Conservation (phyloP, 2,329 filamentous ascomycete genomes). For the Xylariomycetidae sp. region DNA sequence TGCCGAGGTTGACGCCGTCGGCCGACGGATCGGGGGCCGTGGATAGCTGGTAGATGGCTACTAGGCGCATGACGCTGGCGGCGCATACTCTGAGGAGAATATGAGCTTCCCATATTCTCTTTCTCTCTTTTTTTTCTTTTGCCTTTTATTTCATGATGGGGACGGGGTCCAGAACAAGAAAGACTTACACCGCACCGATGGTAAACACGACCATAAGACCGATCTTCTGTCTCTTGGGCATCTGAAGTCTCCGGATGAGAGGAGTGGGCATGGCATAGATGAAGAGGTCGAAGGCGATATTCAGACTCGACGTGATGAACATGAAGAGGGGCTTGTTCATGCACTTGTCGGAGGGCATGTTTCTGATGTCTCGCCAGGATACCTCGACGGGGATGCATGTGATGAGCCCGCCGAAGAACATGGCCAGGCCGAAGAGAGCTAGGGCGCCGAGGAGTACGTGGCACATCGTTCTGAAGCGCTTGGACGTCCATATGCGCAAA, state of each 20-base stretch:
- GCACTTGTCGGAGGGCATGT: constrained; percentile 3
- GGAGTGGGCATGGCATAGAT: constrained; percentile 11
- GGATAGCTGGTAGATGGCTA: constrained; percentile 5
- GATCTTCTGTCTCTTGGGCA: constrained; percentile 6
- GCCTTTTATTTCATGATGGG: no score
- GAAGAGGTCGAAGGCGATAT: constrained; percentile 10
- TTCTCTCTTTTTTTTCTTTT: no score
- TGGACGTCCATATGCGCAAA: constrained; percentile 12
- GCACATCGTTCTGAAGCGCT: constrained; percentile 5
- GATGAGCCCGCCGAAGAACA: constrained; percentile 15
- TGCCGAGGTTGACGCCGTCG: constrained; percentile 9
- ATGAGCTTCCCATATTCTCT: no score
- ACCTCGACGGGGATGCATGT: constrained; percentile 11
- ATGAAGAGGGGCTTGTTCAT: constrained; percentile 11
- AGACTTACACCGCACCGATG: constrained; percentile 8
- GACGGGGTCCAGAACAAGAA: no score
- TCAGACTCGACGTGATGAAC: constrained; percentile 11
- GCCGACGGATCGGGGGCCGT: constrained; percentile 8
- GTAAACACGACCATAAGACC: constrained; percentile 10
- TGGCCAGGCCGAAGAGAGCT: constrained; percentile 9
- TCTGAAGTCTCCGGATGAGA: constrained; percentile 6
- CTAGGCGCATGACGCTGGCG: constrained; percentile 13
- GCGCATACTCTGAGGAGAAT: constrained; percentile 9
- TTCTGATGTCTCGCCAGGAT: constrained; percentile 5
- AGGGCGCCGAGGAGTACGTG: constrained; percentile 4